Evolutionary conservation across 2,329 filamentous ascomycete species (phyloP), one percentile per base, ranked within the genome.

Genomic region (Alternaria ethzedia): DNA sequence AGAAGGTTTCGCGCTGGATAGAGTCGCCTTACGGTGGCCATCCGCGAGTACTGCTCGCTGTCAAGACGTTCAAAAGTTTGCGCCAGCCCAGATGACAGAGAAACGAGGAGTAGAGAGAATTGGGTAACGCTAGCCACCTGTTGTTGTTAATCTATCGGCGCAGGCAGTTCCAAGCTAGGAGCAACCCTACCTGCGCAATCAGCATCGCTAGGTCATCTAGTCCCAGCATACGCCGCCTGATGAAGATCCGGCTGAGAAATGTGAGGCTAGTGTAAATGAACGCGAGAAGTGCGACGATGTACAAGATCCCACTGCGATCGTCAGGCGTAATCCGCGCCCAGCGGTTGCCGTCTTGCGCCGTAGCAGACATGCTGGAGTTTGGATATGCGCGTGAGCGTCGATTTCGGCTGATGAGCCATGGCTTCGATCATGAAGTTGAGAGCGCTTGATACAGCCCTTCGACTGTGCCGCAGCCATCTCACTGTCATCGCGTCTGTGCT

Each of bases 151-250:
- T 12, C 10, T 12, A 28, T 28, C 10, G 26, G 2, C 10, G 4
- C 10, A 28, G 26, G 10, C 26, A 26, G 5, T 28, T 0, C 12
- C 45, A n/a, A 12, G 23, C 23, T 28, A 3, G 45, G 2, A 10
- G 23, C 45, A 28, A 4, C 2, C 23, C 0, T 70, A 76, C 73
- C 70, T 77, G 70, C 26, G 73, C 72, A 49, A 65, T 56, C 13
- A 63, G 23, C 41, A 69, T 71, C 9, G 69, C 69, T 50, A 55
- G 66, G 56, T 77, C 74, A 26, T 77, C 74, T 5, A 70, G 32
- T 0, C 74, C 74, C 43, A 77, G 62, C 8, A 75, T 54, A 13
- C 61, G 66, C 72, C 72, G 70, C 66, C 75, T 76, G 55, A 77
- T 72, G 21, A 66, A 65, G 17, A 67, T 45, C 44, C 74, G 64